phyloP scores from a whole-genome alignment of 2,329 filamentous ascomycete species.

The Arthrobotrys musiformis region DNA sequence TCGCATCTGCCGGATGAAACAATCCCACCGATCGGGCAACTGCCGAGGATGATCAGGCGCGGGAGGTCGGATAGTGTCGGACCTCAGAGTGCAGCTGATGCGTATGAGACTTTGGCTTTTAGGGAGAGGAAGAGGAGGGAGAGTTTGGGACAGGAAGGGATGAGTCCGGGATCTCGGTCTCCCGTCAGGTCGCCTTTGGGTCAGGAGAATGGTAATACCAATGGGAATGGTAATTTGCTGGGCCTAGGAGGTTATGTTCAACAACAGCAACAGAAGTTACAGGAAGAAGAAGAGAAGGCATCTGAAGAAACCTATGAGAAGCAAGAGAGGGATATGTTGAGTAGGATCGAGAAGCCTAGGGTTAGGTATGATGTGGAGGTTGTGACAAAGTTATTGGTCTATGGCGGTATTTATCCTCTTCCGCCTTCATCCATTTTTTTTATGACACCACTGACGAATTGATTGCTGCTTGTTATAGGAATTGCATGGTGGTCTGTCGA shows the following conservation, averaged over 20 bases:
- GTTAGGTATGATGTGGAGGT: constrained; percentile 99
- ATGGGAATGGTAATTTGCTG: neutral
- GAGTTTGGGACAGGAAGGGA: constrained; percentile 66
- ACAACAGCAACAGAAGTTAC: neutral
- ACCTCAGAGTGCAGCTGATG: constrained; percentile 94
- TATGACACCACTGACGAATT: constrained; percentile 24
- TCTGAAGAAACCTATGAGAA: constrained; percentile 58
- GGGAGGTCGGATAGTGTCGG: constrained; percentile 88
- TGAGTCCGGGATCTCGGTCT: constrained; percentile 54
- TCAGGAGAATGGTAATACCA: constrained; percentile 60
- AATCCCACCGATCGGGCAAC: constrained; percentile 84
- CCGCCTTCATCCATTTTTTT: constrained; percentile 20
- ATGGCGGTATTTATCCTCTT: constrained; percentile 72
- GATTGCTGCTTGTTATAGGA: constrained; percentile 66
- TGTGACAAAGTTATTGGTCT: constrained; percentile 94
- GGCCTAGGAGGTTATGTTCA: neutral
- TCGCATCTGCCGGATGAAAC: constrained; percentile 79
- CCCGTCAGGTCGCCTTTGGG: constrained; percentile 59
- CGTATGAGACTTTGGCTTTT: constrained; percentile 93
- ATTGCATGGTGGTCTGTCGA: constrained; percentile 85
- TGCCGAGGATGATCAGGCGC: constrained; percentile 81
- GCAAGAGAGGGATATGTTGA: constrained; percentile 83
- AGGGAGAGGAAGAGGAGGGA: constrained; percentile 76
- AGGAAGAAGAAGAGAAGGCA: constrained; percentile 44
- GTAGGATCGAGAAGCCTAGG: constrained; percentile 81